Base-by-base conservation (phyloP, 345 rosid species). In the Populus tremula region DNA sequence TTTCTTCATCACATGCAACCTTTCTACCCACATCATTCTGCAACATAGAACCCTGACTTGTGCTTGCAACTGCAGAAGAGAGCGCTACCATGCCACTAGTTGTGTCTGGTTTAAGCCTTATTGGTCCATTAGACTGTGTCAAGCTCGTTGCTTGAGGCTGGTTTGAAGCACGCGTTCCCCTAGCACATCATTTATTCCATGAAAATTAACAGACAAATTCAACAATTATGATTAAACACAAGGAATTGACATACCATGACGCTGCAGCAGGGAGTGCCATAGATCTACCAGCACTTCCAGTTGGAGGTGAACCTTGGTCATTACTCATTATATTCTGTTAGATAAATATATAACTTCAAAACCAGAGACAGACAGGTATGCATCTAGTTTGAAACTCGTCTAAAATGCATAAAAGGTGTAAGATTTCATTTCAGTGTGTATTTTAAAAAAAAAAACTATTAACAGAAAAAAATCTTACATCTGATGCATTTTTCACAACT, bases 211-310 rank as follows among this genome's bases (percentile, higher is more conserved):
- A 8, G 11, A 8, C 33, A 65, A 72, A 64, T 38, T 11, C 59
- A 5, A 82, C 25, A 45, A 25, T 21, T 5, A 2, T 5, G 31
- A 20, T 64, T 59, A 64, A 0, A 69, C 21, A 10, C 2, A 29
- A 53, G 62, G 5, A 67, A 67, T 8, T 70, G 33, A 65, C 82
- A 78, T 89, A 93, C 98, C 97, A 94, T 77, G 98, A 87, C 6
- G 97, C 94, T 72, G 94, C 97, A 62, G 94, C 92, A 81, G 98
- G 98, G 75, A 94, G 97, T 61, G 87, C 86, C 36, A 81, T 71
- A 8, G 93, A 81, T 87, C 88, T 87, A 71, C 85, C 75, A 63
- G 85, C 70, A 83, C 87, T 88, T 81, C 90, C 92, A 84, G 87
- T 87, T 76, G 95, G 91, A 31, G 91, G 88, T 67, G 96, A 86